Evolutionary conservation across 2,329 filamentous ascomycete species (phyloP), one percentile per base, ranked within the genome.

Genomic region (Neonectria magnoliae): DNA sequence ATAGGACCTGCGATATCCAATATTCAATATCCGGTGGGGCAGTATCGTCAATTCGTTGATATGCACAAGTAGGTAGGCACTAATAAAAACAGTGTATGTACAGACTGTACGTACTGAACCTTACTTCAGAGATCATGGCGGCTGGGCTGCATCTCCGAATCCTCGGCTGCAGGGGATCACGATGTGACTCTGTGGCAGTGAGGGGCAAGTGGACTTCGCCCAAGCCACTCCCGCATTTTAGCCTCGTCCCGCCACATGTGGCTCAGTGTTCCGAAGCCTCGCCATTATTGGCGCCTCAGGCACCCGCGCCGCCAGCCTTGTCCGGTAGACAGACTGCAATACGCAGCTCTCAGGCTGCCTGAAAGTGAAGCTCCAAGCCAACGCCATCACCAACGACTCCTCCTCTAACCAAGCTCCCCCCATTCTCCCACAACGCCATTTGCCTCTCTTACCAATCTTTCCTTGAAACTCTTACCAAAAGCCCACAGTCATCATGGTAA

Each of bases 261-360:
- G 56, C 56, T 59, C 42, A 55, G 6, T 29, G 16, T 11, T 31
- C 25, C 38, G 50, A 56, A 69, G 65, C 64, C 67, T 57, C 25
- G 56, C 36, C 22, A 22, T 4, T 31, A 5, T 73, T 60, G 13
- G 51, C 58, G 70, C 76, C 76, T 78, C 70, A 78, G 76, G 76
- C 76, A 78, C 22, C 54, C 33, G 14, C 48, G 20, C 16, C 53
- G 63, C 70, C 70, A 75, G 74, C 74, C 73, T 76, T 68, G 72
- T 65, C 59, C 45, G 58, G 53, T 58, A 64, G 57, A 62, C 69
- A 66, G 68, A 68, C 60, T 67, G 73, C 71, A 75, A 74, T 74
- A 79, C 80, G 79, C 79, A 81, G 79, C 80, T 81, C 77, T 73
- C 77, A 76, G 79, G 80, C 77, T 81, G 80, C 80, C 80, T 81